Evolutionary conservation across 495 filamentous ascomycete genomes (phyloP).

Genomic region (Penicillium herquei): DNA sequence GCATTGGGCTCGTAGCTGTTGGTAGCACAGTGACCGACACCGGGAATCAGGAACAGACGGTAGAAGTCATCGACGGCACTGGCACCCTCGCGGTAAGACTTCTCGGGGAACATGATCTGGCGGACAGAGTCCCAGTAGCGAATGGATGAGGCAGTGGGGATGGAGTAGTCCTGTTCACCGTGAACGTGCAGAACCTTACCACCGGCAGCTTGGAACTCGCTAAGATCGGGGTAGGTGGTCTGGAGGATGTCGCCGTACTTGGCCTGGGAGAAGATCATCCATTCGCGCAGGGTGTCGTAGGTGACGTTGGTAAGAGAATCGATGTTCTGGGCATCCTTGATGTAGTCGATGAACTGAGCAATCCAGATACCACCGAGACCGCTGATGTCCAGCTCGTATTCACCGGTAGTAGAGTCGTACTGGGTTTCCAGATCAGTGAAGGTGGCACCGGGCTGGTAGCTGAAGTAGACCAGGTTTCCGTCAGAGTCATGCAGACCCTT

Average conservation of each 20-base stretch:
- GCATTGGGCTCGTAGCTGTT: conserved; percentile 42
- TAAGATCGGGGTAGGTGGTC: conserved; percentile 47
- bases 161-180: conserved; percentile 48
- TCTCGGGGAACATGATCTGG: conserved; percentile 45
- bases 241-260: conserved; percentile 21
- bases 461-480: conserved; percentile 45
- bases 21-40: conserved; percentile 47
- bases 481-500: conserved; percentile 45
- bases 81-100: conserved; percentile 34
- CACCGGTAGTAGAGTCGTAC: conserved; percentile 38
- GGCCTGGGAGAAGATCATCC: conserved; percentile 34
- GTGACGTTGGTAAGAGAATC: conserved; percentile 43
- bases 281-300: conserved; percentile 46
- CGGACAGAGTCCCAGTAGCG: conserved; percentile 52
- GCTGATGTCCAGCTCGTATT: conserved; percentile 35
- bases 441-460: conserved; percentile 37
- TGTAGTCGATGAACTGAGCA: conserved; percentile 28
- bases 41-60: conserved; percentile 51
- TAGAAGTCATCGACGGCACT: conserved; percentile 48
- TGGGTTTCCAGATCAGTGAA: conserved; percentile 44
- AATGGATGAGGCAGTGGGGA: conserved; percentile 47
- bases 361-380: conserved; percentile 39
- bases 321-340: conserved; percentile 27
- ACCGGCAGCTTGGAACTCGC: conserved; percentile 40
- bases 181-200: conserved; percentile 54